Evolutionary conservation across 192 early-diverging fungal species (phyloP), one percentile per base, ranked within the genome.

Genomic region (Entomortierella chlamydospora): DNA sequence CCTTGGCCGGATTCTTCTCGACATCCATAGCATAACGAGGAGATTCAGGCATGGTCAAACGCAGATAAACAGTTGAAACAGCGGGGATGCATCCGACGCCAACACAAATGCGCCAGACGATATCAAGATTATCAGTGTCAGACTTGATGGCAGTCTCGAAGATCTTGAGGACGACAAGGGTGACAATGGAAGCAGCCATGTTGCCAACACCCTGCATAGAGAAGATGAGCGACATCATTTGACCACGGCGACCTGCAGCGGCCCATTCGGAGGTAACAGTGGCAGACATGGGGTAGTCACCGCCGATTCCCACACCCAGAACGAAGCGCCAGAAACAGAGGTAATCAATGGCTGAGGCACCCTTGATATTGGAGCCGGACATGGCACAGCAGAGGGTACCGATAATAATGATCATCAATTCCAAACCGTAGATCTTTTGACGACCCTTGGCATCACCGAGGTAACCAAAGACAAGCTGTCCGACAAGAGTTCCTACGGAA

Each of bases 181-280:
- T 87, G 33, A 96, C 88, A 30, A 95, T 76, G 3, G 92, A 86
- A 31, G 93, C 93, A 42, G 88, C 33, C 15, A 96, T 83, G 65
- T 92, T 95, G 53, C 96, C 96, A 64, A 96, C 87, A 43, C 95
- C 94, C 80, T 98, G 95, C 92, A 93, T 95, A 47, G 94, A 90
- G 83, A 98, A 98, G 39, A 96, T 93, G n/a, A 84, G 80, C 6
- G 90, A 84, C 42, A 97, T 92, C 87, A 98, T 87, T 71, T 88
- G 88, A 57, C 95, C 95, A 43, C 96, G 89, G 78, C 90, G 87
- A 25, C 87, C 76, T 20, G 89, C 84, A 45, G 88, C 87, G 42
- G 96, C 90, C 74, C 93, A 98, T 87, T 98, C 96, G 29, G 93
- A 91, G n/a, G 94, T 93, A 61, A 97, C 96, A 37, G 91, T 92